Evolutionary conservation across 2,329 filamentous ascomycete species (phyloP), one percentile per base, ranked within the genome.

Genomic region (Cryphonectria carpinicola): DNA sequence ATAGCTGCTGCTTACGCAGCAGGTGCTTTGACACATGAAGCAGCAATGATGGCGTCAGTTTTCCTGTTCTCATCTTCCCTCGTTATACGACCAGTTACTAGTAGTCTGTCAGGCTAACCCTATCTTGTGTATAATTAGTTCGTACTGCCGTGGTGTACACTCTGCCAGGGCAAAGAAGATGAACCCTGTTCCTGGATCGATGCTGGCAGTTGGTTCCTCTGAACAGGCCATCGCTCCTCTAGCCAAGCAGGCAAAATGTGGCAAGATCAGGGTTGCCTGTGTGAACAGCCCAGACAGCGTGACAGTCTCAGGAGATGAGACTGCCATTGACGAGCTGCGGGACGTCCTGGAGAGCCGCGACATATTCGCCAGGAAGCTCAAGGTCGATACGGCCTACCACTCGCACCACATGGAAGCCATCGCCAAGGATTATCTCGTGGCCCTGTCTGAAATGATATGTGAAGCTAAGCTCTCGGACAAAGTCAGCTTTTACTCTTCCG

Each of bases 321-420:
- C 72, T 4, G 78, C 76, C 10, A 74, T 79, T n/a, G 73, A 75
- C 1, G 69, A 70, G 37, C 66, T 77, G 32, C 43, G 73, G 5
- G 54, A 61, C 10, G 41, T 58, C 28, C 62, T 74, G 1, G 70
- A 72, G 19, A 49, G 67, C 58, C 54, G 71, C 22, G 66, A 72
- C 6, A 25, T 79, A 4, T 81, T 81, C 70, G 75, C 75, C 39
- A 73, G 80, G 28, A 73, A 73, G n/a, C 74, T 80, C 2, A 78
- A 74, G 37, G 78, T 81, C 10, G 75, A 79, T 39, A 76, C 75
- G 13, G 80, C 81, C 0, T 83, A 83, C 70, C 81, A 83, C 73
- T 81, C 80, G 2, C 77, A 76, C 25, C 76, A 80, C 60, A 80
- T 81, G 78, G 72, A 74, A 52, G 56, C 70, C 2, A 74, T 77